Evolutionary conservation across 2,329 filamentous ascomycete genomes (phyloP), one percentile per base, ranked within the genome.

Genomic region (Aspergillus phoenicis): DNA sequence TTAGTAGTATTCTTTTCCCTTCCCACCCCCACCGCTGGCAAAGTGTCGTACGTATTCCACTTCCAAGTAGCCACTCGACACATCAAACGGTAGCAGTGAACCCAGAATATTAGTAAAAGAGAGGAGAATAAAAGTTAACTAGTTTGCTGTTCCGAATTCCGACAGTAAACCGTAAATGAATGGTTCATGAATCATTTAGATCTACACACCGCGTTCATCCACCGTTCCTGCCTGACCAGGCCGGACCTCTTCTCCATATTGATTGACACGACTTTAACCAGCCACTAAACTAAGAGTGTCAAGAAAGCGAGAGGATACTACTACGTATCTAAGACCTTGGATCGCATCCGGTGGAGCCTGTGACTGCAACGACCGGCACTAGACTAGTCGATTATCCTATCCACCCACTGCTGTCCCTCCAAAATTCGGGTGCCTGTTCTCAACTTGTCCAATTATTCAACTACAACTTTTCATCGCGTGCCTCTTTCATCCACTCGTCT

Each of bases 371-470:
- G n/a, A 28, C 47, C 47, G 47, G 47, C 41, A 51, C 47, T 17
- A 30, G 47, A 26, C 26, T 51, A 51, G 47, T 30, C 24, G 11
- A 22, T 45, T 45, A 45, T 45, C 47, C 47, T 28, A 22, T 28
- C 22, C 8, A 5, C 26, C 47, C 47, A 33, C 30, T n/a, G 6
- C 26, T 28, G 26, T 28, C 47, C 17, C 47, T 51, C 41, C 47
- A 51, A 51, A 51, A 51, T 51, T 51, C 47, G 47, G 47, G 47
- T 51, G 47, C 47, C 47, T 51, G 47, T 30, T 51, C 47, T 15
- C 33, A 51, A 17, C n/a, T 33, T 30, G 22, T 20, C 22, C 41
- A 45, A 45, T 22, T 10, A 22, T 22, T 11, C 41, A 36, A 36
- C 33, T 2, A 13, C 33, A 11, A 13, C 33, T 10, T 36, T 11